Conservation (phyloP, 164 flowering plant genomes). For the Nymphaea colorata region DNA sequence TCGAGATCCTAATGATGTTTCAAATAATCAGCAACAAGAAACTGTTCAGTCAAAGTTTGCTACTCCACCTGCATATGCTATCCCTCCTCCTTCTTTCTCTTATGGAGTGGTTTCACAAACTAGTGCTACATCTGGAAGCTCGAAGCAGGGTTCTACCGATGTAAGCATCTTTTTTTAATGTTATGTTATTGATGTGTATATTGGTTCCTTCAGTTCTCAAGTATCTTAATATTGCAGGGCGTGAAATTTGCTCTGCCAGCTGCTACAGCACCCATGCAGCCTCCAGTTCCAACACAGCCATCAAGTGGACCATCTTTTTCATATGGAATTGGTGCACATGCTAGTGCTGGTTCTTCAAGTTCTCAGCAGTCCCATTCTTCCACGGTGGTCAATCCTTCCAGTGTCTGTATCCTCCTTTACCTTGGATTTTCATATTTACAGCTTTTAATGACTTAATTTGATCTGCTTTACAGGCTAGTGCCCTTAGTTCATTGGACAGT, state of each 20-base stretch:
- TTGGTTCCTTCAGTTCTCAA: not conserved
- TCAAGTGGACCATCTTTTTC: slow-evolving; percentile 22
- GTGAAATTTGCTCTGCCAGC: slow-evolving; percentile 8
- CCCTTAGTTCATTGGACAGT: slow-evolving; percentile 11
- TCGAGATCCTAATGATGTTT: slow-evolving; percentile 11
- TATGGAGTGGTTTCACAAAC: slow-evolving; percentile 15
- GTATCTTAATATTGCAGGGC: not conserved
- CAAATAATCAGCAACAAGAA: slow-evolving; percentile 14
- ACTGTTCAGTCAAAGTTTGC: slow-evolving; percentile 12
- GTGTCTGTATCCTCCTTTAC: not conserved
- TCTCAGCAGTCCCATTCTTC: slow-evolving; percentile 16
- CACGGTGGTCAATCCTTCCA: slow-evolving; percentile 15
- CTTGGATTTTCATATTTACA: not conserved
- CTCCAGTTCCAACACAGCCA: slow-evolving; percentile 18
- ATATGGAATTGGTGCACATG: slow-evolving; percentile 17
- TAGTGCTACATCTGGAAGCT: slow-evolving; percentile 11
- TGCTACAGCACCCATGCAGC: slow-evolving; percentile 14
- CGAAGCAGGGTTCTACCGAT: slow-evolving; percentile 17
- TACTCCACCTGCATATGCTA: slow-evolving; percentile 15
- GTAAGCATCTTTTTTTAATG: slow-evolving; percentile 12
- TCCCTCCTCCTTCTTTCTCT: slow-evolving; percentile 21
- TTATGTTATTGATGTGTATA: not conserved
- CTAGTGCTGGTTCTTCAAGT: slow-evolving; percentile 13
- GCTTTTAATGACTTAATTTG: not conserved
- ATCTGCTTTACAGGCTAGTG: slow-evolving; percentile 14